Evolutionary conservation across 495 filamentous ascomycete genomes (phyloP), one percentile per base, ranked within the genome.

Genomic region (Usnea hakonensis): DNA sequence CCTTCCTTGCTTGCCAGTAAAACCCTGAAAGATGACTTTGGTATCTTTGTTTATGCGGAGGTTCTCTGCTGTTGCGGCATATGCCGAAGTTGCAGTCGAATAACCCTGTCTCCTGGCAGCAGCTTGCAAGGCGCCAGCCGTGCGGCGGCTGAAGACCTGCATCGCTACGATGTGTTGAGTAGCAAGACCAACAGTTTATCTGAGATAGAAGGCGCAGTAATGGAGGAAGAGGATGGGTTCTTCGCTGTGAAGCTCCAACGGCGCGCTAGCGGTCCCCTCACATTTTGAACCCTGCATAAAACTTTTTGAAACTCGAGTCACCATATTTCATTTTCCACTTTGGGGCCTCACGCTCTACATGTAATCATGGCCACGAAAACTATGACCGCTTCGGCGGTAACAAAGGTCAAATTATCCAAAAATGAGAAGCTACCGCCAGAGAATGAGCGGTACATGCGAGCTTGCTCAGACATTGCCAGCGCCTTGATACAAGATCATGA

Each of bases 1-100:
- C 92, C 90, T 93, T 90, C 94, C 93, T 81, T 98, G 94, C 80
- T 89, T 95, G 71, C 94, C 94, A 16, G 94, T 99, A 76, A 99
- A 97, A 60, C 94, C 94, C 78, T 99, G 94, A 81, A 83, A 99
- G 68, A 99, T 80, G 58, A 99, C 91, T 77, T 90, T 91, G 61
- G 94, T 99, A 57, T 97, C 85, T 72, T 77, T 75, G 75, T 89
- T 96, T 76, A 99, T 91, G 74, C 90, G 88, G 66, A 99, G 84
- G 81, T 97, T 97, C 67, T 87, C 80, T 75, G 88, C 85, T 48
- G 95, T 97, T 65, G 84, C 75, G 62, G 88, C 82, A 74, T 99
- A 99, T 58, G 81, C 80, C 57, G 84, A 81, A 55, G 79, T 80
- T 61, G 82, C 77, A 40, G 86, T 84, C 71, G 87, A 81, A 76